phyloP scores from a whole-genome alignment of 176 grass and related monocot species.

The Oryza nivara region DNA sequence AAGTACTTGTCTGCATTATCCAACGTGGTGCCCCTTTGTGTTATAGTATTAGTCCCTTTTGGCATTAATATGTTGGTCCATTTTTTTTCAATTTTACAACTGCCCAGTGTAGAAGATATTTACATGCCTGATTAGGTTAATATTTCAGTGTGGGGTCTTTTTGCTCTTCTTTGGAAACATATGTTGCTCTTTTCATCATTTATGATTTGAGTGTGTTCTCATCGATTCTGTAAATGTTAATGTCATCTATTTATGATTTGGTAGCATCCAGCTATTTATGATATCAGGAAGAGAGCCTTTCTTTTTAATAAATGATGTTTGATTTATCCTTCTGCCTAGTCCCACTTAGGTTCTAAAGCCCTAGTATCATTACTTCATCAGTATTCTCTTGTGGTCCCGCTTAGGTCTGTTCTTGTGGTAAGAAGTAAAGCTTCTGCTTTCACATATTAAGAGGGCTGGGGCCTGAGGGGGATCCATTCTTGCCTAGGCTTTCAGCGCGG shows the following conservation, averaged over 20 bases:
- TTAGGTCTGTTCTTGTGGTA: constrained; percentile 37
- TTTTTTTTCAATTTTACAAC: constrained; percentile 33
- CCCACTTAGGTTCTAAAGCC: constrained; percentile 23
- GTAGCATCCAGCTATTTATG: not conserved
- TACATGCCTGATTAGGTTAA: constrained; percentile 10
- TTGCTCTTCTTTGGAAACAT: constrained; percentile 18
- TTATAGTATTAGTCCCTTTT: constrained; percentile 15
- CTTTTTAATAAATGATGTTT: constrained; percentile 38
- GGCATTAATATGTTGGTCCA: constrained; percentile 4
- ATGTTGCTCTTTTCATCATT: constrained; percentile 10
- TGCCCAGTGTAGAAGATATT: constrained; percentile 3
- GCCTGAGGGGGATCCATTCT: constrained; percentile 12
- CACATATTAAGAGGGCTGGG: not conserved
- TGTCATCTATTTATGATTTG: not conserved
- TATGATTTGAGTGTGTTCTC: constrained; percentile 29
- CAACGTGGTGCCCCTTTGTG: constrained; percentile 26
- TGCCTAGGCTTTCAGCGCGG: not conserved
- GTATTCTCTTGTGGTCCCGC: constrained; percentile 30
- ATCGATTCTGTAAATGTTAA: constrained; percentile 20
- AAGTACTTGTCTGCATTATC: constrained; percentile 51
- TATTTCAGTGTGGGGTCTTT: constrained; percentile 15
- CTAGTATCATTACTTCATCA: constrained; percentile 1
- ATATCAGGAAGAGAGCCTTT: constrained; percentile 24
- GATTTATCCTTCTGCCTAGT: constrained; percentile 2
- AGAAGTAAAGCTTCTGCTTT: constrained; percentile 27